These are phyloP conservation scores for Fusarium clavum DNA, from an alignment of 2,329 filamentous ascomycete species.

Conservation along the genomic window DNA sequence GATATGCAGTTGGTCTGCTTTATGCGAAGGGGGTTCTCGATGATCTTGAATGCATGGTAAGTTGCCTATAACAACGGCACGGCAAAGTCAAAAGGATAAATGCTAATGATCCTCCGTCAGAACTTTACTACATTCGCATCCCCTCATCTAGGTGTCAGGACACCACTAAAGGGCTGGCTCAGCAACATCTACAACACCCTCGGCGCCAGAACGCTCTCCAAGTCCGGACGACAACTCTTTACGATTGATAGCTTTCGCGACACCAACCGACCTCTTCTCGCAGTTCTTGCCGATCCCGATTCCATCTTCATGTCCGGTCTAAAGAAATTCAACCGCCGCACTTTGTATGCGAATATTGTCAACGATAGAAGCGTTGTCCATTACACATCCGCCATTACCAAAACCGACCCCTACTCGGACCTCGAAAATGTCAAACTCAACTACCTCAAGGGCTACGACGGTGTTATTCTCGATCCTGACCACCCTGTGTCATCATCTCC, in stretches of 20 bases:
- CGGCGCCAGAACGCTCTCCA: constrained; percentile 82
- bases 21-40: constrained; percentile 85
- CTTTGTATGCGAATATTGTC: constrained; percentile 85
- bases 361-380: constrained; percentile 87
- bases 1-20: constrained; percentile 88
- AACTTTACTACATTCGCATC: constrained; percentile 96
- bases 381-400: constrained; percentile 84
- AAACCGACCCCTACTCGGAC: constrained; percentile 80
- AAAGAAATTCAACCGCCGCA: constrained; percentile 78
- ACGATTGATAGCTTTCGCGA: constrained; percentile 86
- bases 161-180: constrained; percentile 73
- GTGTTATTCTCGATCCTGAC: constrained; percentile 78
- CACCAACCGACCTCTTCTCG: constrained; percentile 82
- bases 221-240: constrained; percentile 88
- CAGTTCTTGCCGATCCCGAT: constrained; percentile 82
- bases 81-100: background rate
- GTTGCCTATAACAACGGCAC: background rate
- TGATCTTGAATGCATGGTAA: constrained; percentile 79
- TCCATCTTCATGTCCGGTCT: constrained; percentile 89
- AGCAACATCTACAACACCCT: constrained; percentile 84
- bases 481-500: constrained; percentile 68
- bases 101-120: constrained; percentile 52
- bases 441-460: constrained; percentile 78
- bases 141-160: constrained; percentile 82
- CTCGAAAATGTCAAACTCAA: constrained; percentile 76